These are phyloP conservation scores for Cladochytrium replicatum DNA, from an alignment of 192 early-diverging fungal genomes.

Conservation along the genomic window DNA sequence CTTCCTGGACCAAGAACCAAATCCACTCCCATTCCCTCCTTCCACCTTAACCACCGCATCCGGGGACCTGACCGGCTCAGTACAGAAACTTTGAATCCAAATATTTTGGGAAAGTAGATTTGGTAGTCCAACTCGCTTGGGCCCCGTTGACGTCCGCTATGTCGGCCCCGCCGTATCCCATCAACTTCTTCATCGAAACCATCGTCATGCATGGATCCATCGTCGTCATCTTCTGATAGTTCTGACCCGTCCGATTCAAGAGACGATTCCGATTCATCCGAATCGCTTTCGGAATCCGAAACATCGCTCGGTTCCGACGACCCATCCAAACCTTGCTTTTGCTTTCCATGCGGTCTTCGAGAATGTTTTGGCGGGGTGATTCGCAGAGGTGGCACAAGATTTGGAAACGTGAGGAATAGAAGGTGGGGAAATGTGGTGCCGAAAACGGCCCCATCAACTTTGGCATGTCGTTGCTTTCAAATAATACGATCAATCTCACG, in stretches of 20 bases:
- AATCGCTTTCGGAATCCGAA: neutral
- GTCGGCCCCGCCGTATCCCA: conserved; percentile 3
- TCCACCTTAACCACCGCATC: conserved; percentile 84
- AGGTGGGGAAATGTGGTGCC: conserved; percentile 93
- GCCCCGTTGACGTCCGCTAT: neutral
- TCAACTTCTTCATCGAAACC: conserved; percentile 19
- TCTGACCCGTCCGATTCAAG: conserved; percentile 24
- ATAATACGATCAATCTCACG: conserved; percentile 5
- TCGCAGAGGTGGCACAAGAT: conserved; percentile 45
- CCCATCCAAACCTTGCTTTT: conserved; percentile 2
- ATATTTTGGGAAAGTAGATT: conserved; percentile 76
- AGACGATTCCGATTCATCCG: too few species aligned
- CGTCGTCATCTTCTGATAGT: conserved; percentile 6
- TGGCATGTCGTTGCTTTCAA: conserved; percentile 24
- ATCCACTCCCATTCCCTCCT: conserved; percentile 24
- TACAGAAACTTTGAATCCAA: conserved; percentile 85
- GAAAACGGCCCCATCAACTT: conserved; percentile 74
- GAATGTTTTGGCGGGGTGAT: neutral
- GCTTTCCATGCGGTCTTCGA: neutral
- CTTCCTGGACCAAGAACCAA: neutral
- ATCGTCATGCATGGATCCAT: conserved; percentile 8
- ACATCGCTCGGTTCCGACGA: neutral
- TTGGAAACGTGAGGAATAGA: conserved; percentile 79
- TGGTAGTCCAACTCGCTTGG: conserved; percentile 24
- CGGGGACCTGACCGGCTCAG: conserved; percentile 63